Evolutionary conservation across 2,329 filamentous ascomycete species (phyloP), one percentile per base, ranked within the genome.

Genomic region (Pseudogymnoascus sp.): DNA sequence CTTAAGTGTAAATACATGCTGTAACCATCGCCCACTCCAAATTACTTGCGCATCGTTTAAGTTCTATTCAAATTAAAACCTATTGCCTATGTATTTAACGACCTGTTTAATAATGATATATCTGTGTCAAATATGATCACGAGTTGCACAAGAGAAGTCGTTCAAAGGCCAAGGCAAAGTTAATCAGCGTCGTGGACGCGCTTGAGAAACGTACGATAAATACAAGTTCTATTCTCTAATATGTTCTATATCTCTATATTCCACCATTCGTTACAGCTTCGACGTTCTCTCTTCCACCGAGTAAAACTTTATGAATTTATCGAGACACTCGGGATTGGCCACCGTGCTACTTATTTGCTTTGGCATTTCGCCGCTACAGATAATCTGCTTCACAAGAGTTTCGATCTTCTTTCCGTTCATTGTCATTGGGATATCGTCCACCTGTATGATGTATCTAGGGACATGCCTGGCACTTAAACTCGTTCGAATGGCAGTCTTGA

Each of bases 401-500:
- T 62, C 61, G 8, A 62, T 47, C 61, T 62, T 62, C 61, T 62
- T 62, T 4, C 40, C 61, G 38, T 62, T 62, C 33, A 59, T 25
- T 4, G 61, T 62, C 59, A 40, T 61, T 16, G 56, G 56, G 37
- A 60, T 37, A 21, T 60, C 56, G 12, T 60, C 37, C 11, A 60
- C 56, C 12, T 35, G 16, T 35, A 60, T 23, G 31, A 60, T 40
- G n/a, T 37, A 60, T 25, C 56, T 35, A 11, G 56, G 56, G 31
- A 60, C 56, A 60, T 60, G 56, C 10, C 56, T 60, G 12, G 56
- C 56, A 40, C 56, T 60, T 25, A 60, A 40, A 28, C 25, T n/a
- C n/a, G 11, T 59, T 38, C 61, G 47, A 56, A 63, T 63, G 69
- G 65, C 5, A 66, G 65, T 42, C 68, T 72, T 62, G 70, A 72